Evolutionary conservation across 257 asterid species (phyloP).

Genomic region (Jacaranda copaia): DNA sequence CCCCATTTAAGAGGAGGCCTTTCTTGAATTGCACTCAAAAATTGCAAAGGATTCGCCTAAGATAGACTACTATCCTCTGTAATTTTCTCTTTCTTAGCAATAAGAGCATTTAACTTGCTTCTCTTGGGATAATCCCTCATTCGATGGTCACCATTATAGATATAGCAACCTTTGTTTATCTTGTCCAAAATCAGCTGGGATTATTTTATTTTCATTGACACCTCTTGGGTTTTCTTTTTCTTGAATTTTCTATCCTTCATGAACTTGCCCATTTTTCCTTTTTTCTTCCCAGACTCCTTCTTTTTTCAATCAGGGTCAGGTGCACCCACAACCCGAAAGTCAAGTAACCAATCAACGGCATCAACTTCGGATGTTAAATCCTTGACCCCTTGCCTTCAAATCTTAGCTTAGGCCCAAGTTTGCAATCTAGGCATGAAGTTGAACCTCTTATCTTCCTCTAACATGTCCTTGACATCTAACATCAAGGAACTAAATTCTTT

Average conservation of each 20-base stretch:
- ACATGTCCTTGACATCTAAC: background rate
- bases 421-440: background rate
- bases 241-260: background rate
- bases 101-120: too few relatives aligned
- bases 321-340: too few relatives aligned
- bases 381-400: background rate
- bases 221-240: background rate
- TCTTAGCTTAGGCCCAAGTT: background rate
- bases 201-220: too few relatives aligned
- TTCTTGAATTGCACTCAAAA: background rate
- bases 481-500: background rate
- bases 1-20: background rate
- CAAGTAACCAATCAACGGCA: background rate
- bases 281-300: too few relatives aligned
- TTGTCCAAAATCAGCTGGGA: background rate
- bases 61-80: background rate
- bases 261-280: background rate
- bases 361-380: too few relatives aligned
- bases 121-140: background rate
- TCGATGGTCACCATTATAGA: too few relatives aligned
- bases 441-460: background rate
- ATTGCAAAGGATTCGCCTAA: background rate
- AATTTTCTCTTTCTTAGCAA: too few relatives aligned
- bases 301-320: background rate
- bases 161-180: background rate